Percentiles rank a stretch among this genome's conserved stretches.
These are phyloP conservation scores for Erodium maritimum DNA, from an alignment of 345 rosid species.

Conservation along the genomic window DNA sequence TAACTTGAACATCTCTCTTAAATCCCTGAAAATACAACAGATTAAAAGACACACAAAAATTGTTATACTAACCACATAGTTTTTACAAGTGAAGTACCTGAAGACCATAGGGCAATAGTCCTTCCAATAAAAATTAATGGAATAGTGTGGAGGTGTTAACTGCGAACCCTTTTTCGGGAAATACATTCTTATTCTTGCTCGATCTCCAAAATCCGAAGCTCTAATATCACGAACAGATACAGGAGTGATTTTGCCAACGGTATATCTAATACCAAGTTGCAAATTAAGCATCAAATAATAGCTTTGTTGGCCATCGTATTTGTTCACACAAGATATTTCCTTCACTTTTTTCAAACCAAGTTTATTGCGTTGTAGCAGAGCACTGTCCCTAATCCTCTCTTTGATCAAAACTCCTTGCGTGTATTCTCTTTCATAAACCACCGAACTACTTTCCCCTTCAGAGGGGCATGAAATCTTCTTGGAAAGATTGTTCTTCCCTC, in stretches of 20 bases:
- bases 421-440: slow-evolving; percentile 74
- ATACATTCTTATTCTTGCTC: slow-evolving; percentile 86
- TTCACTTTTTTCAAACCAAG: slow-evolving; percentile 32
- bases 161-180: slow-evolving; percentile 82
- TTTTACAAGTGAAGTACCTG: slow-evolving; percentile 35
- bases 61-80: too few relatives aligned
- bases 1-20: slow-evolving; percentile 92
- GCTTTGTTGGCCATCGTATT: slow-evolving; percentile 38
- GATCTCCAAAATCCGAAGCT: slow-evolving; percentile 76
- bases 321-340: slow-evolving; percentile 28
- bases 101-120: slow-evolving; percentile 99
- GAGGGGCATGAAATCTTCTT: slow-evolving; percentile 29
- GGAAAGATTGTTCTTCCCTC: slow-evolving; percentile 37
- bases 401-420: slow-evolving; percentile 77
- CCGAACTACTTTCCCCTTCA: slow-evolving; percentile 20
- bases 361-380: slow-evolving; percentile 28
- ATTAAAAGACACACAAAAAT: too few relatives aligned
- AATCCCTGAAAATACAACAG: slow-evolving; percentile 40
- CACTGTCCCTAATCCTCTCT: slow-evolving; percentile 34
- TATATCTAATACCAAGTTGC: slow-evolving; percentile 98
- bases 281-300: slow-evolving; percentile 69
- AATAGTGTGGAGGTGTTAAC: slow-evolving; percentile 76
- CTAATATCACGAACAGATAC: slow-evolving; percentile 84
- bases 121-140: slow-evolving; percentile 82
- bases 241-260: slow-evolving; percentile 92